Evolutionary conservation across 495 filamentous ascomycete species (phyloP).

Genomic region (Xylaria grammica): DNA sequence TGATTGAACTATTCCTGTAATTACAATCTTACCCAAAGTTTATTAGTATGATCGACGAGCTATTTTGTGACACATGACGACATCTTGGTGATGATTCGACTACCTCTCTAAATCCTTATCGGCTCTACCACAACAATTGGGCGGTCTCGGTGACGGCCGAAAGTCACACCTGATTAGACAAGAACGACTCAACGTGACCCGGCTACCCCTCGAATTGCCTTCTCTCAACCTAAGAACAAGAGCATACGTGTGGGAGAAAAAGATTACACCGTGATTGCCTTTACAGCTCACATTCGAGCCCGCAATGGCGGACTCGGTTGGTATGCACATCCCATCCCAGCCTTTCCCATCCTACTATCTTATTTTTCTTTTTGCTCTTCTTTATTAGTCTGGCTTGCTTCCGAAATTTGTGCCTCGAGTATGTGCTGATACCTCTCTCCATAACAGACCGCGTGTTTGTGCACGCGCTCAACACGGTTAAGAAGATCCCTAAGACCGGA

Average conservation of each 20-base stretch:
- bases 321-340: constrained; percentile 42
- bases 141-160: not conserved
- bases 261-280: not conserved
- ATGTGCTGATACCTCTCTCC: constrained; percentile 22
- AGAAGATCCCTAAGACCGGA: constrained; percentile 93
- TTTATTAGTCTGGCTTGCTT: not conserved
- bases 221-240: not conserved
- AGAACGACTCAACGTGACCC: not conserved
- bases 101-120: not conserved
- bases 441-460: constrained; percentile 91
- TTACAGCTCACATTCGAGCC: constrained; percentile 16
- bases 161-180: not conserved
- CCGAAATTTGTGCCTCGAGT: not conserved
- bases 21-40: no score
- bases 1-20: not conserved
- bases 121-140: not conserved
- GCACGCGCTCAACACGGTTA: constrained; percentile 97
- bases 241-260: not conserved
- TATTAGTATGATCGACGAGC: not conserved
- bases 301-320: constrained; percentile 58
- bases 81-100: not conserved
- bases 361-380: constrained; percentile 23
- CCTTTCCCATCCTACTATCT: not conserved
- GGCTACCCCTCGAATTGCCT: not conserved
- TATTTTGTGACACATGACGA: constrained; percentile 1